Evolutionary conservation across 768 basidiomycete species (phyloP), one percentile per base, ranked within the genome.

Genomic region (Hygrocybe coccinea): DNA sequence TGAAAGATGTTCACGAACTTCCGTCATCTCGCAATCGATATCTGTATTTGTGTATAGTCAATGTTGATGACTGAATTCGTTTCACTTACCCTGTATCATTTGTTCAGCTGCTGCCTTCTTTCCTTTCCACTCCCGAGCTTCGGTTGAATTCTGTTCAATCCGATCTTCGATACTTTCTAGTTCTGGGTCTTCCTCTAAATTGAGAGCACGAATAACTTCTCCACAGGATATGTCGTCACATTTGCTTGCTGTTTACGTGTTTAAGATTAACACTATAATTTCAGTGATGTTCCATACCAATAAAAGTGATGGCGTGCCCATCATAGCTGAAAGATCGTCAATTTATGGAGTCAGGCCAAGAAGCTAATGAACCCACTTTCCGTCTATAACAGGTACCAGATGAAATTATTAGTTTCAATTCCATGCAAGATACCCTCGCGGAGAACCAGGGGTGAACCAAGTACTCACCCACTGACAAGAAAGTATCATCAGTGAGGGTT

Each of bases 191-290:
- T 81, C 78, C 2, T 79, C 75, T 4, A 84, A 74, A 21, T 68
- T 60, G 44, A 85, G 71, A 0, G 79, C 76, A 8, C 65, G 65
- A 47, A 84, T 78, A 38, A 83, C 76, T 59, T 85, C 83, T 0
- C 78, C 77, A 52, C 80, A 82, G 11, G 81, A 82, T 12, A 85
- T 76, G 58, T 85, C 84, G 53, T 85, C 84, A 54, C 80, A 81
- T 65, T 85, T 84, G 59, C 78, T 81, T 6, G 83, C 83, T 81
- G 25, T 54, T 3, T 10, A 29, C 10, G n/a, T 36, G n/a, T 2
- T 6, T 6, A 24, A 3, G n/a, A 39, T 52, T 10, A 45, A 15
- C 6, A 29, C 10, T 44, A 17, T 39, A 41, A 29, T 17, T 14
- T 38, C 33, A 45, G n/a, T 15, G 15, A 19, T 21, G 22, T 15